phyloP scores from a whole-genome alignment of 2,329 filamentous ascomycete species.

The Curvularia hawaiiensis region DNA sequence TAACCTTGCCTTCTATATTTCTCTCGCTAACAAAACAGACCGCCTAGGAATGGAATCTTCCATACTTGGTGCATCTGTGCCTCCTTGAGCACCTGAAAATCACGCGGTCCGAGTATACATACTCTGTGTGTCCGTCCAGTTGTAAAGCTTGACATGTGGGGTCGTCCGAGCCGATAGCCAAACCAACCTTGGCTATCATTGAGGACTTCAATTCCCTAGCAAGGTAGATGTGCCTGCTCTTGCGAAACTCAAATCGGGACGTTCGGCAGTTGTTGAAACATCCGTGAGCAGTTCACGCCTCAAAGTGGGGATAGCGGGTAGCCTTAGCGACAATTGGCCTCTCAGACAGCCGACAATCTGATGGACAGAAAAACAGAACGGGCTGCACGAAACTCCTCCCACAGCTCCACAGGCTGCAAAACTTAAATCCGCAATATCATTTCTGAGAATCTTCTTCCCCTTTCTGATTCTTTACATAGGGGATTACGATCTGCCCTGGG shows the following conservation, averaged over 20 bases:
- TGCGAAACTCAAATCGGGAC: neutral
- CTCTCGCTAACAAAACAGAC: neutral
- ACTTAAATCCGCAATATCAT: too few species aligned
- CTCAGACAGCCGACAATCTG: too few species aligned
- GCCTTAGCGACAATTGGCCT: too few species aligned
- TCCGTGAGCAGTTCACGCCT: neutral
- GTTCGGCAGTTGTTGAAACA: neutral
- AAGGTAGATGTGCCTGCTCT: neutral
- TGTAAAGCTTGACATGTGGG: neutral
- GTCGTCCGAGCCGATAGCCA: neutral
- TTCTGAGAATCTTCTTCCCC: too few species aligned
- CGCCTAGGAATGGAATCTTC: neutral
- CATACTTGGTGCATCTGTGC: neutral
- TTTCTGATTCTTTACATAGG: neutral
- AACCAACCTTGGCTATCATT: neutral
- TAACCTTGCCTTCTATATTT: neutral
- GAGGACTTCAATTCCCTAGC: neutral
- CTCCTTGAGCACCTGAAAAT: neutral
- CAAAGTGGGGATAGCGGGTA: neutral
- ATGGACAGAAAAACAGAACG: neutral
- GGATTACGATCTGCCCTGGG: too few species aligned
- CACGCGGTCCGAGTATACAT: neutral
- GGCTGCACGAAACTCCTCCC: neutral
- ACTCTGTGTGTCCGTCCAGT: neutral
- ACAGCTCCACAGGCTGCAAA: neutral